phyloP scores from a whole-genome alignment of 140 eudicot species.

The Oenanthe javanica region DNA sequence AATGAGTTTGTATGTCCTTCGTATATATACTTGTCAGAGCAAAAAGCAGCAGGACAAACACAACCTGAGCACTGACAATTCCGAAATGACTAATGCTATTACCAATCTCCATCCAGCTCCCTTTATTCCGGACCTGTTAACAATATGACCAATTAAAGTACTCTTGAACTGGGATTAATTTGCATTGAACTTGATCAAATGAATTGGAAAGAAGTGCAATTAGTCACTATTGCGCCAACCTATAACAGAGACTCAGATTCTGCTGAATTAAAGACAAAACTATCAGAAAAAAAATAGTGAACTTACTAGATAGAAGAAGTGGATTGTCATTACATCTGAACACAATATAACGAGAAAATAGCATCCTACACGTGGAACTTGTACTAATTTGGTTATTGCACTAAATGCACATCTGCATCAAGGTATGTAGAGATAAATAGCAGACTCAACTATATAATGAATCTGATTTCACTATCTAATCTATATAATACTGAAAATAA shows the following conservation, averaged over 20 bases:
- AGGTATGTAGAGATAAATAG: background rate
- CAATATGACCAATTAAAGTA: background rate
- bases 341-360: constrained; percentile 84
- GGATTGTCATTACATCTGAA: constrained; percentile 97
- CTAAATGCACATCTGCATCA: constrained; percentile 89
- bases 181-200: background rate
- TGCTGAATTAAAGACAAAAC: background rate
- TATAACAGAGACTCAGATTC: background rate
- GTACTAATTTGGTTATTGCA: constrained; percentile 71
- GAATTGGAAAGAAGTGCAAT: background rate
- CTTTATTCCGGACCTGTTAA: constrained; percentile 80
- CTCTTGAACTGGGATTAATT: background rate
- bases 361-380: constrained; percentile 84
- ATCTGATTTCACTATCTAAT: too few relatives aligned
- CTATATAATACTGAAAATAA: background rate
- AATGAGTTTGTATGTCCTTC: constrained; percentile 54
- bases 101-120: constrained; percentile 99
- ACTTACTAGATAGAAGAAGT: constrained; percentile 93
- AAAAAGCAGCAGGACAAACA: constrained; percentile 81
- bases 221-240: background rate
- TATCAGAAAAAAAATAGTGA: constrained; percentile 1
- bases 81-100: constrained; percentile 99
- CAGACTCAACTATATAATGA: background rate
- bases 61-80: constrained; percentile 98
- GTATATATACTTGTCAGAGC: constrained; percentile 84